phyloP scores from a whole-genome alignment of 2,329 filamentous ascomycete species.

The Penicillium sclerotigenum region DNA sequence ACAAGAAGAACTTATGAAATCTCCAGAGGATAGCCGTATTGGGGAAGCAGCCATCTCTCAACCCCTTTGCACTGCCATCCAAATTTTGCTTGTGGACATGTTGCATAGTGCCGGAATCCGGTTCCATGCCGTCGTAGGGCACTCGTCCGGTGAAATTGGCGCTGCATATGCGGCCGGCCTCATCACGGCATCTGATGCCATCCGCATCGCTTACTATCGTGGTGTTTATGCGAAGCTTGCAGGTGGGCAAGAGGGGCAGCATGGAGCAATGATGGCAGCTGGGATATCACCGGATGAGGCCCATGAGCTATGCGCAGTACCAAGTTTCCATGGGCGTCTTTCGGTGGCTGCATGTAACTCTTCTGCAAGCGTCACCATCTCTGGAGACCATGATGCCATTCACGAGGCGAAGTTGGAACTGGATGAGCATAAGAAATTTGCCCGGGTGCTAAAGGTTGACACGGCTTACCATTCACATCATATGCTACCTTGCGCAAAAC shows the following conservation, averaged over 20 bases:
- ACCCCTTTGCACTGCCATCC: no score
- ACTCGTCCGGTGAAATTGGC: background rate
- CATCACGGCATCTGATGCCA: background rate
- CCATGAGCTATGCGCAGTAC: no score
- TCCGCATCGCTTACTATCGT: constrained; percentile 20
- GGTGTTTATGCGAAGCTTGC: constrained; percentile 35
- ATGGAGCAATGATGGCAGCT: background rate
- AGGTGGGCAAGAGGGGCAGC: background rate
- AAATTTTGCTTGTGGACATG: background rate
- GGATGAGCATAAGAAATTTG: no score
- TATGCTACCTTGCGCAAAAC: no score
- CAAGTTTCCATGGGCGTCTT: no score
- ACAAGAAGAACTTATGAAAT: background rate
- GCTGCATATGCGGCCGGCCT: background rate
- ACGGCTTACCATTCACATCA: no score
- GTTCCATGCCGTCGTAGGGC: background rate
- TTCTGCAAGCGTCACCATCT: no score
- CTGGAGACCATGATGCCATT: no score
- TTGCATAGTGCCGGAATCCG: background rate
- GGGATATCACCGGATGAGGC: no score
- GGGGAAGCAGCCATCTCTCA: background rate
- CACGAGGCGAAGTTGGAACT: no score
- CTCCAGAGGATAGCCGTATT: background rate
- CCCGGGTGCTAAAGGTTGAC: no score
- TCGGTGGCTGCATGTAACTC: no score